Percentiles rank a stretch among this genome's conserved stretches.
phyloP scores from a whole-genome alignment of 2,329 filamentous ascomycete genomes.

The Lachnellula hyalina region DNA sequence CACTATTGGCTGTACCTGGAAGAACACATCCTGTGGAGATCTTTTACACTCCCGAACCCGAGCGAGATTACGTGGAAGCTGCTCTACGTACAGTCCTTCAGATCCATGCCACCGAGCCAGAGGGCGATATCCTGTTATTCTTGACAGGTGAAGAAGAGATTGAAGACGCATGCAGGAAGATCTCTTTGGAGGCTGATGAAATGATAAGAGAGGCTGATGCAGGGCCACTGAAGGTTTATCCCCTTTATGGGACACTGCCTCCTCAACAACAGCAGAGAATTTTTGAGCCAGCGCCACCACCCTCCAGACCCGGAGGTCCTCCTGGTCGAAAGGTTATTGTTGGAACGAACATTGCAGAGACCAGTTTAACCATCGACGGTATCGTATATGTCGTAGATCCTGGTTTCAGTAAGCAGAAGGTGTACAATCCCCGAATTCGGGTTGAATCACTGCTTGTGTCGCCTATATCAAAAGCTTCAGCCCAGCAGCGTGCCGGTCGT shows the following conservation, averaged over 20 bases:
- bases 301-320: constrained; percentile 67
- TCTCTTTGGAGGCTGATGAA: constrained; percentile 84
- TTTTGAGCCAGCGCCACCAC: constrained; percentile 79
- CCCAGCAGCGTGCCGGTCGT: constrained; percentile 96
- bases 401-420: constrained; percentile 98
- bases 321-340: constrained; percentile 93
- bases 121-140: constrained; percentile 92
- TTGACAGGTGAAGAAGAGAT: constrained; percentile 98
- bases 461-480: constrained; percentile 95
- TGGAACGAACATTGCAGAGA: constrained; percentile 97
- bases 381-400: constrained; percentile 99
- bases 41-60: constrained; percentile 94
- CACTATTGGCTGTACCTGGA: constrained; percentile 87
- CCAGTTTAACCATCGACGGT: constrained; percentile 93
- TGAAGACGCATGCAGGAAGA: constrained; percentile 91
- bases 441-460: constrained; percentile 97
- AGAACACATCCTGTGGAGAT: constrained; percentile 96
- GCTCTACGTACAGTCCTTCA: constrained; percentile 91
- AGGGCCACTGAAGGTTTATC: constrained; percentile 84
- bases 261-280: constrained; percentile 92
- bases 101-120: constrained; percentile 87
- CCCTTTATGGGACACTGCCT: constrained; percentile 88
- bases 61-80: constrained; percentile 94
- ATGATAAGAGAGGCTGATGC: constrained; percentile 86
- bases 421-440: constrained; percentile 94